Evolutionary conservation across 352 stramenopile species (phyloP).

Genomic region (Globisporangium paroecandrum): DNA sequence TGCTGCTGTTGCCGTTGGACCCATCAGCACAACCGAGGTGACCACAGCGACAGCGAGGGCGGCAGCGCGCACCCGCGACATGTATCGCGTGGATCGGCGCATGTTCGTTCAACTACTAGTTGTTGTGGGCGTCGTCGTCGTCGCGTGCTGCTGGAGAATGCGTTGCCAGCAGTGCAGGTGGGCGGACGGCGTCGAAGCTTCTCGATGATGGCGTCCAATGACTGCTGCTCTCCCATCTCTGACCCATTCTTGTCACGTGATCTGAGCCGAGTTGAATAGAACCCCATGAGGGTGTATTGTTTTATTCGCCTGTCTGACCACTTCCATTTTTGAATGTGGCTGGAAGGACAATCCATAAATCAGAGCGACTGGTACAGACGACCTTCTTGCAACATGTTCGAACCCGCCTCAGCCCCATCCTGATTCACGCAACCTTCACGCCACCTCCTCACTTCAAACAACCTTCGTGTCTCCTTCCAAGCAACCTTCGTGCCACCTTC

Average conservation of each 20-base stretch:
- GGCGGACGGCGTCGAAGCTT: background rate
- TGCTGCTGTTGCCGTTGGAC: background rate
- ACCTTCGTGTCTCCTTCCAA: background rate
- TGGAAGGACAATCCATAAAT: background rate
- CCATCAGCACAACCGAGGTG: background rate
- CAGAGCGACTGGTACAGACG: background rate
- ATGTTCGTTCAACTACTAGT: background rate
- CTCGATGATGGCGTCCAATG: background rate
- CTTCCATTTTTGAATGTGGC: background rate
- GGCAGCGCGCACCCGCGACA: background rate
- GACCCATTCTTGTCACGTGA: background rate
- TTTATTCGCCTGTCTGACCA: too few species aligned
- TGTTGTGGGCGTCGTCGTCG: background rate
- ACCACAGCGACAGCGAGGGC: background rate
- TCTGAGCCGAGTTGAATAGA: too few species aligned
- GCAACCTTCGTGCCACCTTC: constrained; percentile 12
- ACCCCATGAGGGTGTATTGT: too few species aligned
- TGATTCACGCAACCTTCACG: constrained; percentile 17
- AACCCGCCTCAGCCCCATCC: background rate
- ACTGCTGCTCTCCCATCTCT: too few species aligned
- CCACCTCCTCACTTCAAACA: background rate
- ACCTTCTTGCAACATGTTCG: background rate
- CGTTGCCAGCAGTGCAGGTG: background rate
- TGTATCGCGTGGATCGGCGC: background rate
- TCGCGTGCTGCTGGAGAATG: too few species aligned